A percentile compares a stretch with the other conserved stretches of the same genome.
Conservation (phyloP, 257 asterid genomes). For the Solanum megistacrolobum region DNA sequence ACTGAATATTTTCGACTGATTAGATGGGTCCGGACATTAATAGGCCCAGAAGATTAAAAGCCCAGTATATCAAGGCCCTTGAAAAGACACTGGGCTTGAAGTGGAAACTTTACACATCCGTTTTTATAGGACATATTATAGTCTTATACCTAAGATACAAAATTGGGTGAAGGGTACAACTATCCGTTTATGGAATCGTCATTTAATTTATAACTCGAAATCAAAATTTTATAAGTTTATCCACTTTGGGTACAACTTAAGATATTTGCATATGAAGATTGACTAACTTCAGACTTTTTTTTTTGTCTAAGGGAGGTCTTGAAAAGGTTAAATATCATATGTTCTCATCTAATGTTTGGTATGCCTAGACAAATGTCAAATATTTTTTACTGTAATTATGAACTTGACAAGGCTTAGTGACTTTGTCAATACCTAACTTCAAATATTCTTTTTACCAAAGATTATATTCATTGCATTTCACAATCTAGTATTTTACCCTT, state of each 20-base stretch:
- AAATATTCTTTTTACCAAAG: background rate
- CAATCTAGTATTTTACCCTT: background rate
- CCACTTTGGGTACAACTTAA: background rate
- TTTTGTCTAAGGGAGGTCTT: background rate
- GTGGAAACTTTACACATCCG: background rate
- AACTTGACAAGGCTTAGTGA: background rate
- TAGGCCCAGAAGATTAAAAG: background rate
- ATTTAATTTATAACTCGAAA: background rate
- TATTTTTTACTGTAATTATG: background rate
- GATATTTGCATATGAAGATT: background rate
- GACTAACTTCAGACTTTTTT: background rate
- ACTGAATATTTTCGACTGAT: background rate
- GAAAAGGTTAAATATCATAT: background rate
- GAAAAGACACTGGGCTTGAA: background rate
- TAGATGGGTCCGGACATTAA: background rate
- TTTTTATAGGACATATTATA: background rate
- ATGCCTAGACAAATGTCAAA: background rate
- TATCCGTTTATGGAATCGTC: background rate
- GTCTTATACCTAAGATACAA: background rate
- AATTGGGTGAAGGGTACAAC: background rate
- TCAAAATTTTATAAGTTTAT: no score
- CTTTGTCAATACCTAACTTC: background rate
- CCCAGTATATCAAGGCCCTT: background rate
- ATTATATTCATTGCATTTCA: background rate
- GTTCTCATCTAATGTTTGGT: background rate